Evolutionary conservation across 352 stramenopile genomes (phyloP), one percentile per base, ranked within the genome.

Genomic region (Phytopythium litorale): DNA sequence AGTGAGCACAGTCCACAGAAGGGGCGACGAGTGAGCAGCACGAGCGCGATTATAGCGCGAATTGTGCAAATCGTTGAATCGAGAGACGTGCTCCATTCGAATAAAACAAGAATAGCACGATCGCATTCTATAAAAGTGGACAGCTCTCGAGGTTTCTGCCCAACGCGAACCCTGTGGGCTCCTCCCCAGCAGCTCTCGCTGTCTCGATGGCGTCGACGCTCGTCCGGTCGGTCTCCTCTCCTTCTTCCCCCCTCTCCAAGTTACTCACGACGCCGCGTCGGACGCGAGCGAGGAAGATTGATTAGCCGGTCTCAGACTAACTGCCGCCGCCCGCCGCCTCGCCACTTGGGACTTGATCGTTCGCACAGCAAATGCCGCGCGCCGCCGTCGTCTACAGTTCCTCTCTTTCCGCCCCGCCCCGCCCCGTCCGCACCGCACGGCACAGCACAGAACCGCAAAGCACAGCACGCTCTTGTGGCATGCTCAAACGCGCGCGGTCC

Each of bases 401-500:
- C n/a, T 21, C 40, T 28, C 28, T 18, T 43, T 5, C 28, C 28
- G 3, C 5, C 28, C 28, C 28, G 28, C 7, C 28, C n/a, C n/a
- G n/a, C n/a, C n/a, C n/a, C n/a, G n/a, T n/a, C n/a, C n/a, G n/a
- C n/a, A n/a, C n/a, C 28, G 28, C 28, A 32, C 28, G 7, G 28
- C 28, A 32, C 28, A 32, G 28, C 3, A 5, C 5, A 32, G 3
- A n/a, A n/a, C n/a, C n/a, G n/a, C 28, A 32, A 4, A 32, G 28
- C 28, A 32, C 28, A 32, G 28, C 28, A 11, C 7, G 16, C 3
- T 9, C 13, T 37, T 12, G 11, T 5, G 1, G 7, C 21, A 58
- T 58, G 37, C 32, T 58, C 13, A 58, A 58, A 32, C 32, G 32
- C 12, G 32, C 30, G 19, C 32, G 37, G 32, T 58, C 37, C 16